Conservation (phyloP, 75 land plant genomes). For the Cunninghamia lanceolata region DNA sequence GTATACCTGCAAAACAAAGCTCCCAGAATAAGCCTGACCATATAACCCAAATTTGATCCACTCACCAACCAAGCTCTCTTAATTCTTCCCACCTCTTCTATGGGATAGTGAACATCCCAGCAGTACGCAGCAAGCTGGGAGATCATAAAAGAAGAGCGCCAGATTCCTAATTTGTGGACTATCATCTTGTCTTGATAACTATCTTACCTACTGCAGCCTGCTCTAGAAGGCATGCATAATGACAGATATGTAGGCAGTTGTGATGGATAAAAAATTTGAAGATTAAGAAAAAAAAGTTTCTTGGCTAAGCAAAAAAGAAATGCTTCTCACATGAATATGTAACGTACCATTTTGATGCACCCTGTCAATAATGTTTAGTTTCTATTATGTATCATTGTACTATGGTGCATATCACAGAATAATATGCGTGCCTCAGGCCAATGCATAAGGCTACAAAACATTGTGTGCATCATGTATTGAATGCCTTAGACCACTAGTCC, state of each 20-base stretch:
- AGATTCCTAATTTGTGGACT: background rate
- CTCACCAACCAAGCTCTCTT: conserved; percentile 6
- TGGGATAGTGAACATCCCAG: background rate
- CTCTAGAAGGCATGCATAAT: background rate
- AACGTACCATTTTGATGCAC: background rate
- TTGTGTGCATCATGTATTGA: background rate
- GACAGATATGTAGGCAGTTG: background rate
- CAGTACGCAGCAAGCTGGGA: background rate
- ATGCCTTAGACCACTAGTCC: background rate
- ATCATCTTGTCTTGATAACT: background rate
- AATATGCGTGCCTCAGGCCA: background rate
- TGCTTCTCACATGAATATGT: background rate
- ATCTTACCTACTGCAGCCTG: background rate
- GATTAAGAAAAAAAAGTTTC: background rate
- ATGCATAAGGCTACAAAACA: background rate
- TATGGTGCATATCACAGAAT: background rate
- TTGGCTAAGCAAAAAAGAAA: conserved; percentile 1
- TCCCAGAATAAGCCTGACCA: background rate
- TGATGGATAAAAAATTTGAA: conserved; percentile 7
- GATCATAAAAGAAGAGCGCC: background rate
- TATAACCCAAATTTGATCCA: background rate
- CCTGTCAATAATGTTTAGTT: background rate
- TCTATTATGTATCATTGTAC: background rate
- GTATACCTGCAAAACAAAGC: conserved; percentile 36
- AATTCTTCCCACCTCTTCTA: background rate